Evolutionary conservation across 352 stramenopile genomes (phyloP).

Genomic region (Peronosclerospora sorghi): DNA sequence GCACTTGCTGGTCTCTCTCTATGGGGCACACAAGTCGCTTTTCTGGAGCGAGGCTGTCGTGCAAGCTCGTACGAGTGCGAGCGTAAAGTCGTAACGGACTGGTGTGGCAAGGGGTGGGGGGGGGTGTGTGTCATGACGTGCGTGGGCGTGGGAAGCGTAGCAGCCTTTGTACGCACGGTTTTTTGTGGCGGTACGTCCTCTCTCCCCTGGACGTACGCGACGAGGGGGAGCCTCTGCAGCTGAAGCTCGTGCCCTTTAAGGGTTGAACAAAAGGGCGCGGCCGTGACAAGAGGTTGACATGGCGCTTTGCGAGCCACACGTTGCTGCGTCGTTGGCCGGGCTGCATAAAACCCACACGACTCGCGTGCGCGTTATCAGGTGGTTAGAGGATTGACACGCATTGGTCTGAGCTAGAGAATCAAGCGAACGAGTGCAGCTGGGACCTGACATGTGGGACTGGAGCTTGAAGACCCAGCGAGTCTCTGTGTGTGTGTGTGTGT

Average conservation of each 20-base stretch:
- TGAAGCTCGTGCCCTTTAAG: not conserved
- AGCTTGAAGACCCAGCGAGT: too few species aligned
- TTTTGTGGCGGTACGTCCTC: too few species aligned
- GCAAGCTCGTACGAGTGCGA: not conserved
- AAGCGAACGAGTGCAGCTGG: conserved; percentile 9
- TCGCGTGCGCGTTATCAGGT: conserved; percentile 20
- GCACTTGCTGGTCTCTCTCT: conserved; percentile 23
- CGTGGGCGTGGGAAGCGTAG: not conserved
- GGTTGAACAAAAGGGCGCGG: too few species aligned
- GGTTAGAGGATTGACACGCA: conserved; percentile 2
- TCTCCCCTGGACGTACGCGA: conserved; percentile 1
- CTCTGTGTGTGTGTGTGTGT: too few species aligned
- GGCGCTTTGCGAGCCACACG: too few species aligned
- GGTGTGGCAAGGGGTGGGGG: conserved; percentile 6
- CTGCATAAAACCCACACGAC: too few species aligned
- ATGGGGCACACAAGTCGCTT: too few species aligned
- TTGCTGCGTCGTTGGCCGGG: too few species aligned
- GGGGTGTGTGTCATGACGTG: conserved; percentile 9
- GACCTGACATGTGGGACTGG: conserved; percentile 12
- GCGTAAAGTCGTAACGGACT: not conserved
- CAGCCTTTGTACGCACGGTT: too few species aligned
- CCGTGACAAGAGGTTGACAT: too few species aligned
- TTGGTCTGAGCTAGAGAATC: conserved; percentile 5
- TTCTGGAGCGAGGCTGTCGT: conserved; percentile 7
- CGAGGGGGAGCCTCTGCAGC: conserved; percentile 5